A percentile compares a stretch with the other conserved stretches of the same genome.
Conservation (phyloP, 1,284 basidiomycete genomes). For the Rugosomyces carneus region DNA sequence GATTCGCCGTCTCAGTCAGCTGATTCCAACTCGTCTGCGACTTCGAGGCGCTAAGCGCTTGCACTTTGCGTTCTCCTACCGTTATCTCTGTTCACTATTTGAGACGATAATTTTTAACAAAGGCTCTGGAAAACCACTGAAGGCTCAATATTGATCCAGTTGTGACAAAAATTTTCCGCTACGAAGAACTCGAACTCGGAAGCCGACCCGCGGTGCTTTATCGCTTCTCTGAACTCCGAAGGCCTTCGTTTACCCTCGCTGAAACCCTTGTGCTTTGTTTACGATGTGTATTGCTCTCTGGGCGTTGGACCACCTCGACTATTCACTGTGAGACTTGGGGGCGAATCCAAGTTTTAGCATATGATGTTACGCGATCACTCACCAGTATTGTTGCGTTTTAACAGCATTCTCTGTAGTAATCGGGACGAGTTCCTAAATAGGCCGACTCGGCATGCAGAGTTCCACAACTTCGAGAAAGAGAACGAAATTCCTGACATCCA, state of each 20-base stretch:
- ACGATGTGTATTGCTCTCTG: slow-evolving; percentile 74
- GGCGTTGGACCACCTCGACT: slow-evolving; percentile 67
- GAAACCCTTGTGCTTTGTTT: slow-evolving; percentile 6
- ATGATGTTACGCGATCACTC: slow-evolving; percentile 1
- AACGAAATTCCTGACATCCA: slow-evolving; percentile 19
- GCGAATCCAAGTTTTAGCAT: neutral
- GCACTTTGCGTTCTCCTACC: no score
- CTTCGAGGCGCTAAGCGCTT: no score
- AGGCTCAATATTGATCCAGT: neutral
- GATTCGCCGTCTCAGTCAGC: neutral
- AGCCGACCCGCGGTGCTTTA: neutral
- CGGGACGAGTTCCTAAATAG: slow-evolving; percentile 68
- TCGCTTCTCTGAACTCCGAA: slow-evolving; percentile 7
- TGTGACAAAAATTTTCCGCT: neutral
- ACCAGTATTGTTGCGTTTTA: neutral
- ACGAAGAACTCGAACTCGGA: neutral
- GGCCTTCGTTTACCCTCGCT: slow-evolving; percentile 3
- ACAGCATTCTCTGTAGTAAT: slow-evolving; percentile 68
- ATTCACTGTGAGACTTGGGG: slow-evolving; percentile 65
- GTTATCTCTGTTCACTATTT: no score
- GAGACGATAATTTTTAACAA: no score
- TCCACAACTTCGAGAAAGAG: slow-evolving; percentile 46
- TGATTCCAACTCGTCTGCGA: neutral
- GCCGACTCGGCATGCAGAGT: slow-evolving; percentile 59
- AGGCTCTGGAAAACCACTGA: no score